These are phyloP conservation scores for Fagus sylvatica DNA, from an alignment of 306 rosid genomes.

Conservation along the genomic window DNA sequence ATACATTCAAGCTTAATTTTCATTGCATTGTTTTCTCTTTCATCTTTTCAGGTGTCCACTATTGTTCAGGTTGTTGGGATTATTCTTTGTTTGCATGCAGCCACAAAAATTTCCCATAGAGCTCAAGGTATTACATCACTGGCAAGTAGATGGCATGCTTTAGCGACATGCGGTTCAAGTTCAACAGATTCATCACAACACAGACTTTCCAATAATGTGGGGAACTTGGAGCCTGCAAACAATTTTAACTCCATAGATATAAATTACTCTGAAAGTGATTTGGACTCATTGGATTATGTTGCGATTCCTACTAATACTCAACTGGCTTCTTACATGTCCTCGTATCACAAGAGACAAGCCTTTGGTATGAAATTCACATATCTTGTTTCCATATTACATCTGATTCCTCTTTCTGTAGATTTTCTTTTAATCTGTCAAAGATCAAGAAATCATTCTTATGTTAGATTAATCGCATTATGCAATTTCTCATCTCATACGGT, in stretches of 20 bases:
- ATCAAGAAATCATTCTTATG: background rate
- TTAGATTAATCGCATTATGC: background rate
- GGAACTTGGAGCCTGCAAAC: constrained; percentile 43
- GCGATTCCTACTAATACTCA: constrained; percentile 51
- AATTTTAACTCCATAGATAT: constrained; percentile 37
- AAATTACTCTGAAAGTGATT: constrained; percentile 74
- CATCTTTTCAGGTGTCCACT: constrained; percentile 59
- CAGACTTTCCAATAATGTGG: constrained; percentile 43
- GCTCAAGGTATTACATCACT: constrained; percentile 71
- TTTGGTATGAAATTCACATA: constrained; percentile 54
- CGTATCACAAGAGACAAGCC: constrained; percentile 81
- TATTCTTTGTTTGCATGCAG: constrained; percentile 71
- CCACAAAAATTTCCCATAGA: constrained; percentile 80
- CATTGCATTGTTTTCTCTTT: background rate
- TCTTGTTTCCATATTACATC: constrained; percentile 3
- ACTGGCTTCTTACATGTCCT: constrained; percentile 59
- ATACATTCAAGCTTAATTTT: background rate
- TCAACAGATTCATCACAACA: constrained; percentile 49
- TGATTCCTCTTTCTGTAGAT: constrained; percentile 9
- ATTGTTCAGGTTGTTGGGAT: constrained; percentile 85
- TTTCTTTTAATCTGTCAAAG: constrained; percentile 4
- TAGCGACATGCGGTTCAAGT: constrained; percentile 54
- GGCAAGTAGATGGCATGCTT: constrained; percentile 86
- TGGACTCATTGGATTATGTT: constrained; percentile 55
- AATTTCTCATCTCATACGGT: background rate